Conservation (phyloP, 1,284 basidiomycete genomes). For the Amylostereum areolatum region DNA sequence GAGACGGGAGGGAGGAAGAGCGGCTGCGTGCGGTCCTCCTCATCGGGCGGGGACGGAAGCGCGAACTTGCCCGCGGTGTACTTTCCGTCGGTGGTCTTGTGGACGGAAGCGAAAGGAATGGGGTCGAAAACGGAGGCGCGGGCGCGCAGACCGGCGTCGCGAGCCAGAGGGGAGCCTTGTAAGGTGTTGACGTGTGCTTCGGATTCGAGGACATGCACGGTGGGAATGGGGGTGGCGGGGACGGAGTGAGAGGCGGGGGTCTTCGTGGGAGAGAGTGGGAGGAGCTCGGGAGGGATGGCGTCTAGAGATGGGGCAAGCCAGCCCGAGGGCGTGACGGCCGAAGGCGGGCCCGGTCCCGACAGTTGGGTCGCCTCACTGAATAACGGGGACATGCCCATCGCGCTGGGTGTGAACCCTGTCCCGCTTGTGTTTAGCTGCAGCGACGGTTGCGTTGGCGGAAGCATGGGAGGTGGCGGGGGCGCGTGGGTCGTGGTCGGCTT, state of each 20-base stretch:
- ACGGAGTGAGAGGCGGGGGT: constrained; percentile 33
- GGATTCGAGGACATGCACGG: constrained; percentile 4
- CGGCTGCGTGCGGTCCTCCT: constrained; percentile 32
- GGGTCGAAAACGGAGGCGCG: constrained; percentile 49
- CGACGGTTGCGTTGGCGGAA: constrained; percentile 6
- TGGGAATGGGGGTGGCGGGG: constrained; percentile 47
- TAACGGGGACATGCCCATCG: constrained; percentile 24
- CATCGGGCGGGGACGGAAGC: constrained; percentile 54
- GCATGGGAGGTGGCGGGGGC: constrained; percentile 6
- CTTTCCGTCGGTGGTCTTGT: constrained; percentile 60
- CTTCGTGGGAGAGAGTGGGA: constrained; percentile 35
- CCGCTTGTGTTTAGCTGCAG: constrained; percentile 6
- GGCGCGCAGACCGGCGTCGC: constrained; percentile 1
- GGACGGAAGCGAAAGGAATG: constrained; percentile 60
- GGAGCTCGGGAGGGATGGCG: constrained; percentile 22
- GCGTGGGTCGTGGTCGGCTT: constrained; percentile 28
- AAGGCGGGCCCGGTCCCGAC: constrained; percentile 21
- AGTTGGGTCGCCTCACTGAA: constrained; percentile 22
- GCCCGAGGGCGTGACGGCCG: constrained; percentile 4
- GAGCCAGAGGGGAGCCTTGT: too few species aligned
- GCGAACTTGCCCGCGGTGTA: constrained; percentile 73
- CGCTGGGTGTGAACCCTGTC: constrained; percentile 18
- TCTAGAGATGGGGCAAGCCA: not conserved
- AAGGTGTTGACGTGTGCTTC: too few species aligned
- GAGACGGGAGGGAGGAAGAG: constrained; percentile 11